Evolutionary conservation across 1,139 yeast genomes (phyloP).

Genomic region (Geotrichum carabidarum): DNA sequence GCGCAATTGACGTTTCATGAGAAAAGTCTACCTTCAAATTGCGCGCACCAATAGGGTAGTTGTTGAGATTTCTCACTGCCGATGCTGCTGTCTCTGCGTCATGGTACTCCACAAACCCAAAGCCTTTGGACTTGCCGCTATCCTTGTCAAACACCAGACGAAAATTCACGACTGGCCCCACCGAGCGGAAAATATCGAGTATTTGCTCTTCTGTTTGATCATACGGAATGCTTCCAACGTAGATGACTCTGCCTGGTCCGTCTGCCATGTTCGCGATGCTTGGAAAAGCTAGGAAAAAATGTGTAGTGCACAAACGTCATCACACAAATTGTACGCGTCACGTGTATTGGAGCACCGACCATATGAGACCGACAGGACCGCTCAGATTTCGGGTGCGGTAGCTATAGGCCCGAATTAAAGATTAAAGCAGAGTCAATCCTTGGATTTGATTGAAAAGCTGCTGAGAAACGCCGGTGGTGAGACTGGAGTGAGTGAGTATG

Average conservation of each 20-base stretch:
- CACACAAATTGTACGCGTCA: too few species aligned
- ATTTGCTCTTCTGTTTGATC: slow-evolving; percentile 90
- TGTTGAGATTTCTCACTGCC: slow-evolving; percentile 84
- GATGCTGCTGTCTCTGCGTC: slow-evolving; percentile 77
- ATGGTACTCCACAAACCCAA: slow-evolving; percentile 77
- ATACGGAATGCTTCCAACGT: slow-evolving; percentile 64
- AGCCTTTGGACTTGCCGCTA: slow-evolving; percentile 89
- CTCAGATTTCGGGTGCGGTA: too few species aligned
- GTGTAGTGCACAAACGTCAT: not conserved
- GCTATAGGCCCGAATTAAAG: too few species aligned
- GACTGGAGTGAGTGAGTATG: too few species aligned
- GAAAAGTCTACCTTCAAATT: slow-evolving; percentile 62
- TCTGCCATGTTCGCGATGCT: not conserved
- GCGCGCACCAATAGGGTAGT: slow-evolving; percentile 70
- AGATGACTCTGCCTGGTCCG: slow-evolving; percentile 42
- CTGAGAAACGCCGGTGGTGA: too few species aligned
- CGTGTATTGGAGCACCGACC: too few species aligned
- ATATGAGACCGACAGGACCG: too few species aligned
- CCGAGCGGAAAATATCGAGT: slow-evolving; percentile 65
- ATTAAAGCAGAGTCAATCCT: too few species aligned
- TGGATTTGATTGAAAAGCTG: too few species aligned
- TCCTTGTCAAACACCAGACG: slow-evolving; percentile 78
- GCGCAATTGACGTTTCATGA: slow-evolving; percentile 39
- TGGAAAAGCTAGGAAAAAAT: not conserved
- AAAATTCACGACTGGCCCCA: slow-evolving; percentile 79